Evolutionary conservation across 2,329 filamentous ascomycete species (phyloP).

Genomic region (Pseudovirgaria hyperparasitica): DNA sequence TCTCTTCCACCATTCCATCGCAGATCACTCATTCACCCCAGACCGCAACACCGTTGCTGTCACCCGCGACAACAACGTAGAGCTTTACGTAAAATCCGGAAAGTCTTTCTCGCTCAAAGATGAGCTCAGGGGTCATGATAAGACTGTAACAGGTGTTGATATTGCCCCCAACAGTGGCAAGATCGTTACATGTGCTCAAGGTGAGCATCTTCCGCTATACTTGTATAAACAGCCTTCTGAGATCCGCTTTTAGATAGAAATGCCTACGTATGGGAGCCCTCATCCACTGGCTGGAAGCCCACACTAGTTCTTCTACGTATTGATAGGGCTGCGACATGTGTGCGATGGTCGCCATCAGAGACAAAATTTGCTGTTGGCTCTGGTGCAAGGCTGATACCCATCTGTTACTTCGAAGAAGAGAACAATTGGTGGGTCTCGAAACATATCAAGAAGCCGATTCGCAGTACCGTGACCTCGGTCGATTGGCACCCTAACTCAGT

Average conservation of each 20-base stretch:
- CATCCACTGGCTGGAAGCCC: constrained; percentile 86
- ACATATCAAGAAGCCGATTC: constrained; percentile 97
- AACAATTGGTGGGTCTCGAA: constrained; percentile 99
- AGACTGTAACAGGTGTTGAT: constrained; percentile 90
- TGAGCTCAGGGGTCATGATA: constrained; percentile 92
- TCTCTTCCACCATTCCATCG: constrained; percentile 91
- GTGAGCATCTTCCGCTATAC: constrained; percentile 33
- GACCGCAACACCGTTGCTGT: constrained; percentile 84
- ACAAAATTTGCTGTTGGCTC: constrained; percentile 96
- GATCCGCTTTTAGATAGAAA: constrained; percentile 59
- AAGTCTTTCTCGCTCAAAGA: constrained; percentile 73
- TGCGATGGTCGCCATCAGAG: constrained; percentile 94
- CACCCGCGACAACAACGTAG: constrained; percentile 76
- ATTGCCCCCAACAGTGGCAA: constrained; percentile 83
- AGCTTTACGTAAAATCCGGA: constrained; percentile 69
- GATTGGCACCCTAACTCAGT: constrained; percentile 98
- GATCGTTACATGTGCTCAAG: constrained; percentile 96
- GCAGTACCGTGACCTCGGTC: constrained; percentile 89
- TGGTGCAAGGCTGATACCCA: constrained; percentile 84
- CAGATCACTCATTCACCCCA: constrained; percentile 94
- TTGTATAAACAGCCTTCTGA: constrained; percentile 9
- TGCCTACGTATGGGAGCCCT: constrained; percentile 94
- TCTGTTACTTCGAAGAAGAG: constrained; percentile 98
- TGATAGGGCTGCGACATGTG: constrained; percentile 90
- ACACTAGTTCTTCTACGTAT: constrained; percentile 94